Base-by-base conservation (phyloP, 2,329 filamentous ascomycete genomes). In the Verticillium albo-atrum region DNA sequence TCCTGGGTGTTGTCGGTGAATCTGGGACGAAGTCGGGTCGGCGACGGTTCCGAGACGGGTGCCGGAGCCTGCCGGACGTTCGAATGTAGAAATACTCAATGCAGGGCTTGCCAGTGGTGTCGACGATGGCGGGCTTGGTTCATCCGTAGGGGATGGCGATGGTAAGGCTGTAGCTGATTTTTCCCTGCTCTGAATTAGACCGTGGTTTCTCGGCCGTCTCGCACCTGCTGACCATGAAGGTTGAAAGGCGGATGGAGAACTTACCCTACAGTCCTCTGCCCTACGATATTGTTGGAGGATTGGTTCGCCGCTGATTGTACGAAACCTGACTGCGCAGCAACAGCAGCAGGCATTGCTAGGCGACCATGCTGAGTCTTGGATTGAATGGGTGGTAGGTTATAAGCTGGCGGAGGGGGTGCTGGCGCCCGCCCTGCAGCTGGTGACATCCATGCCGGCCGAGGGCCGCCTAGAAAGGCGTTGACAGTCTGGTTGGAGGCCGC, bases 121-220 rank as follows among this genome's bases (percentile, higher is more conserved):
- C 42, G 42, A 9, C 12, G 42, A 9, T 62, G 70, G 70, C 26
- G 82, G 82, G 66, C 82, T 85, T 17, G 78, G 75, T 62, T 87
- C 84, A 63, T 89, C 83, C 68, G 85, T 89, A 12, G 83, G 81
- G 14, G 85, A 81, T 32, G 87, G 86, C 15, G 88, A 88, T 6
- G 85, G 84, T 55, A 89, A 77, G 23, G 82, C 75, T 34, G 72
- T 65, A 60, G 69, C 63, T 42, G 35, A 23, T 42, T 42, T 20
- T 17, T 42, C 35, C 9, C 35, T 42, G 35, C n/a, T 37, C 34
- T 15, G 14, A 15, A n/a, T 37, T n/a, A 37, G 34, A 37, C 34
- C 30, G 17, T 37, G 34, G 6, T 15, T 15, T 12, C 7, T 50
- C 42, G 9, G 4, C 3, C 20, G 20, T 12, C n/a, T 20, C 7